phyloP scores from a whole-genome alignment of 257 asterid species.

The Penstemon barbatus region DNA sequence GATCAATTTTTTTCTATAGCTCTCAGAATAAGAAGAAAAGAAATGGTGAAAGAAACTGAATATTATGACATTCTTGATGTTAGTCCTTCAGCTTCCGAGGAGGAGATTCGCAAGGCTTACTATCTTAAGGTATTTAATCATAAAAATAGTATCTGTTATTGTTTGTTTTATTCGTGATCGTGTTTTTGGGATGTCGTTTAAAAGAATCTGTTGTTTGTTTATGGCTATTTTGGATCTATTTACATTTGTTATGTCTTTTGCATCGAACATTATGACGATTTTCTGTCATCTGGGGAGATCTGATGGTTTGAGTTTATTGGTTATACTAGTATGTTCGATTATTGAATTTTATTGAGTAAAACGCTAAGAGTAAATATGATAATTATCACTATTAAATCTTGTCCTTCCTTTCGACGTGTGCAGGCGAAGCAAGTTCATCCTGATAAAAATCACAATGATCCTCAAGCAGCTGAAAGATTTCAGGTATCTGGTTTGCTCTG shows the following conservation, averaged over 20 bases:
- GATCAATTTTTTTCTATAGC: slow-evolving; percentile 29
- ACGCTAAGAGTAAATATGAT: background rate
- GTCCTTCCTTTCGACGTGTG: slow-evolving; percentile 17
- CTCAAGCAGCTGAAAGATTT: slow-evolving; percentile 83
- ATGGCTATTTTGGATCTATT: background rate
- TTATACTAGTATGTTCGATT: no score
- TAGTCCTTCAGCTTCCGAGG: slow-evolving; percentile 69
- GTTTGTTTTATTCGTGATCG: background rate
- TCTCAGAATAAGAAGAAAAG: slow-evolving; percentile 10
- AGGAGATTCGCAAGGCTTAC: slow-evolving; percentile 80
- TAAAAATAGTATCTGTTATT: background rate
- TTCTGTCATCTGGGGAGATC: no score
- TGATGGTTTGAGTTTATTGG: no score
- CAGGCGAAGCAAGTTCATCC: slow-evolving; percentile 98
- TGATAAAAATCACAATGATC: slow-evolving; percentile 83
- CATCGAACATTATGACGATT: background rate
- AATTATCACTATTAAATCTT: background rate
- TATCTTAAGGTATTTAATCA: slow-evolving; percentile 66
- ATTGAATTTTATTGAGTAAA: no score
- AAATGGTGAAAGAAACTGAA: slow-evolving; percentile 89
- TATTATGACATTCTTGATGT: slow-evolving; percentile 77
- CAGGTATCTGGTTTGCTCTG: slow-evolving; percentile 48
- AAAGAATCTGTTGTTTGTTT: background rate
- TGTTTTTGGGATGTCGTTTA: background rate
- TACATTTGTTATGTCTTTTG: background rate